Base-by-base conservation (phyloP, 192 early-diverging fungal species). In the Coemansia sp. region DNA sequence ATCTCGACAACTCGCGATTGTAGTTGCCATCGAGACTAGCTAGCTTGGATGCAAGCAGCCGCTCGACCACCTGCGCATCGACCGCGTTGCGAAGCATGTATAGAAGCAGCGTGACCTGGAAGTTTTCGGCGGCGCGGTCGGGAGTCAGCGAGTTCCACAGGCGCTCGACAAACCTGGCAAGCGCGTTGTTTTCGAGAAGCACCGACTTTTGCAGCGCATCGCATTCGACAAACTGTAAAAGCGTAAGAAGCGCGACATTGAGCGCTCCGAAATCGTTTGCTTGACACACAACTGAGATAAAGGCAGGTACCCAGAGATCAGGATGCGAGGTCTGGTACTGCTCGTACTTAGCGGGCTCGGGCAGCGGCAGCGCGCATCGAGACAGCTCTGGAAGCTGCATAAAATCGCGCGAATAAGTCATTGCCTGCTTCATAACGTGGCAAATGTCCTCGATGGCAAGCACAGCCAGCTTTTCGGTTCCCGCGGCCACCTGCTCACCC, bases 111-210 rank as follows among this genome's bases (percentile, higher is more conserved):
- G 87, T 83, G 0, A 83, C 83, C 7, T 86, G 82, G 13, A 82
- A 62, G 57, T 95, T 91, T 34, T 85, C 66, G 0, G 82, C 54
- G 35, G 81, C 63, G 14, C 75, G 70, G 18, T 82, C 76, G 3
- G 90, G 80, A 9, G 73, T 68, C 19, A 96, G 69, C 49, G 84
- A 87, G 6, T 59, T 60, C 94, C 94, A 96, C 6, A 89, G 69
- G 59, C 81, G 67, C 35, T 62, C 52, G 29, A 75, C 69, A 58
- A 82, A 53, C 47, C 19, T 52, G 4, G 48, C 27, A 47, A 82
- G 30, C 0, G 24, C 35, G 22, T 28, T 39, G 28, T 48, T 27
- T 20, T 58, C 62, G 0, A 54, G 18, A 11, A 68, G 46, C 30
- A 35, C 51, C 8, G 16, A 6, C 11, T n/a, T 30, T 6, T 22